Percentiles rank a stretch among this genome's conserved stretches.
phyloP scores from a whole-genome alignment of 208 protist species.

The Lotmaria passim region DNA sequence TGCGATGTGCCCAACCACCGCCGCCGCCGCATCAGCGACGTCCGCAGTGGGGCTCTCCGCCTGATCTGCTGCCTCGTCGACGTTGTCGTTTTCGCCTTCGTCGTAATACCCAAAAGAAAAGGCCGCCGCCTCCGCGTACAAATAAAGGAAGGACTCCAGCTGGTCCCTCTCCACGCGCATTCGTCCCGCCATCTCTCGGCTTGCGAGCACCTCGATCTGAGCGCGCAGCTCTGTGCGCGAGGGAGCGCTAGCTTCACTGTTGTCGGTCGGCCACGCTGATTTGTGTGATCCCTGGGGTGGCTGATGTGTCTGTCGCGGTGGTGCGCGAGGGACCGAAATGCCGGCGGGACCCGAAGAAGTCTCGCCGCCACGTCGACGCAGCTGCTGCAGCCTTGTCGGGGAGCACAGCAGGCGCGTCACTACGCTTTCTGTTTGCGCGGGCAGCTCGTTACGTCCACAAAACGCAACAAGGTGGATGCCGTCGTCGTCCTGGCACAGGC shows the following conservation, averaged over 20 bases:
- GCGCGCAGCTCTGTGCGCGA: background rate
- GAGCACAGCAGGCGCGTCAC: background rate
- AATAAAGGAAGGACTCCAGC: conserved; percentile 18
- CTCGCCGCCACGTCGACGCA: background rate
- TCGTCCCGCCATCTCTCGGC: conserved; percentile 13
- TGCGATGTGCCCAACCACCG: conserved; percentile 17
- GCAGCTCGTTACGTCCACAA: background rate
- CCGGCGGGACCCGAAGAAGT: background rate
- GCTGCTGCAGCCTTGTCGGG: background rate
- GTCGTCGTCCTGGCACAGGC: background rate
- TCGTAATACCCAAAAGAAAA: background rate
- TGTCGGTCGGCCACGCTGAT: background rate
- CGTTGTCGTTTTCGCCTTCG: background rate
- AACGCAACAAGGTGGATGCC: background rate
- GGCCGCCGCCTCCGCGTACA: background rate
- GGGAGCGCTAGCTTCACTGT: background rate
- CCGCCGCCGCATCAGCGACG: background rate
- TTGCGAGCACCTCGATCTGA: background rate
- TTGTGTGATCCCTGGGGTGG: background rate
- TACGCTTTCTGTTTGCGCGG: background rate
- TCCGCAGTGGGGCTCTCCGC: background rate
- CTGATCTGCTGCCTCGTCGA: background rate
- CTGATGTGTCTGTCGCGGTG: background rate
- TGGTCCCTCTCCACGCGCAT: conserved; percentile 27
- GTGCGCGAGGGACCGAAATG: conserved; percentile 2